These are phyloP conservation scores for Clonostachys byssicola DNA, from an alignment of 2,329 filamentous ascomycete species.

Conservation along the genomic window DNA sequence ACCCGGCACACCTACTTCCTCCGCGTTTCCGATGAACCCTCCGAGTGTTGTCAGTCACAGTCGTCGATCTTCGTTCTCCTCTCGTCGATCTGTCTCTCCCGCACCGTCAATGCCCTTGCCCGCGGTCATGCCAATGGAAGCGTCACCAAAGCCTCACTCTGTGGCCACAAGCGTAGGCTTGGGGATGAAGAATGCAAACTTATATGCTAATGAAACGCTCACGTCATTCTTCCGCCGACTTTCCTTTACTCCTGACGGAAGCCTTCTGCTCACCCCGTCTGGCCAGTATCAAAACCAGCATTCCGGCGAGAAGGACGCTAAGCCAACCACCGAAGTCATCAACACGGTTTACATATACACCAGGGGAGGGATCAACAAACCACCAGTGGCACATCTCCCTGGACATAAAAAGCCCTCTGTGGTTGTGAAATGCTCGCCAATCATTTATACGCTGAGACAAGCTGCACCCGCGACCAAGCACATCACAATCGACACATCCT, in stretches of 20 bases:
- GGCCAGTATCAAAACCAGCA: slow-evolving; percentile 89
- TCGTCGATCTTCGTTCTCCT: slow-evolving; percentile 89
- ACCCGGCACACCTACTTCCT: slow-evolving; percentile 87
- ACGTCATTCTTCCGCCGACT: slow-evolving; percentile 95
- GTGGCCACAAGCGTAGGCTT: slow-evolving; percentile 47
- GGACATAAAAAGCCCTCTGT: slow-evolving; percentile 98
- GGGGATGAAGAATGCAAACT: slow-evolving; percentile 76
- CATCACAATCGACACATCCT: slow-evolving; percentile 93
- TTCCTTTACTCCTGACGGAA: slow-evolving; percentile 93
- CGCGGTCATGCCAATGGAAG: slow-evolving; percentile 89
- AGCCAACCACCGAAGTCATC: slow-evolving; percentile 77
- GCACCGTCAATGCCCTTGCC: slow-evolving; percentile 91
- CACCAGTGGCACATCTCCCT: slow-evolving; percentile 88
- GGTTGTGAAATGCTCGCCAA: slow-evolving; percentile 88
- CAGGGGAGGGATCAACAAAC: slow-evolving; percentile 91
- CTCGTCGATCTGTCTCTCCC: slow-evolving; percentile 83
- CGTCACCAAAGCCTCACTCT: slow-evolving; percentile 75
- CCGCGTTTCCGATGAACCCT: slow-evolving; percentile 92
- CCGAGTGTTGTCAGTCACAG: slow-evolving; percentile 86
- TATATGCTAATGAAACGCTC: slow-evolving; percentile 95
- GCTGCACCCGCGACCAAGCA: slow-evolving; percentile 68
- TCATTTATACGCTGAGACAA: slow-evolving; percentile 79
- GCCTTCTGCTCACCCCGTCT: slow-evolving; percentile 87
- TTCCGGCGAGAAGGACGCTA: slow-evolving; percentile 59
- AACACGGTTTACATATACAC: slow-evolving; percentile 99